Conservation (phyloP, 2,329 filamentous ascomycete genomes). For the Colletotrichum simmondsii region DNA sequence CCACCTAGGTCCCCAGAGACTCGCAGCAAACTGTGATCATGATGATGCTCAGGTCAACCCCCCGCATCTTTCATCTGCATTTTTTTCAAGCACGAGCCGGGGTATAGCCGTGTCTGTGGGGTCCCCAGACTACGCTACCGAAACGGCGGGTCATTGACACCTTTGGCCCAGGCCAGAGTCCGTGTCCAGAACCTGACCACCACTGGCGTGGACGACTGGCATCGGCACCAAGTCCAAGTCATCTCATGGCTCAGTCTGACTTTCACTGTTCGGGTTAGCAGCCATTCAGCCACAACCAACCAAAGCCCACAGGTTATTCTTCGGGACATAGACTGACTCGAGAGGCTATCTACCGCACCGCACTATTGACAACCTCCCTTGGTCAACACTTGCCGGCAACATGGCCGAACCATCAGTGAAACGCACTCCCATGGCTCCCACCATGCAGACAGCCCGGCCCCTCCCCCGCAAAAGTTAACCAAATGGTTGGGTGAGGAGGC, state of each 20-base stretch:
- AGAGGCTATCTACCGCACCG: neutral
- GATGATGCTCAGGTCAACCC: neutral
- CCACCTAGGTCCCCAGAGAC: neutral
- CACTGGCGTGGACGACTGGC: neutral
- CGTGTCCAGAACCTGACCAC: neutral
- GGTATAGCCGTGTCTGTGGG: neutral
- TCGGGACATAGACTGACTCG: constrained; percentile 18
- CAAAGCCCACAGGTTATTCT: constrained; percentile 5
- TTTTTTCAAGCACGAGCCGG: neutral
- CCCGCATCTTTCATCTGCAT: constrained; percentile 2
- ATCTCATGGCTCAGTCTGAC: neutral
- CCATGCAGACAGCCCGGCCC: constrained; percentile 12
- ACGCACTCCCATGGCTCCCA: constrained; percentile 11
- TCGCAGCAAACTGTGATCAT: neutral
- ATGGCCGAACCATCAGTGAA: constrained; percentile 2
- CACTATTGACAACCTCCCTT: neutral
- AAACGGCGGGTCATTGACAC: constrained; percentile 9
- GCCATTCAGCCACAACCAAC: neutral
- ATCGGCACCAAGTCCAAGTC: constrained; percentile 1
- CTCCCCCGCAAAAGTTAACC: constrained; percentile 20
- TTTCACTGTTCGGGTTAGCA: constrained; percentile 3
- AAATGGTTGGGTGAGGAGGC: neutral
- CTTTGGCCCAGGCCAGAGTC: neutral
- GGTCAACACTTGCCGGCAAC: neutral
- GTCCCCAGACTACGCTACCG: constrained; percentile 4